A percentile compares a stretch with the other conserved stretches of the same genome.
phyloP scores from a whole-genome alignment of 2,329 filamentous ascomycete genomes.

The Phyllosticta ampelicida region DNA sequence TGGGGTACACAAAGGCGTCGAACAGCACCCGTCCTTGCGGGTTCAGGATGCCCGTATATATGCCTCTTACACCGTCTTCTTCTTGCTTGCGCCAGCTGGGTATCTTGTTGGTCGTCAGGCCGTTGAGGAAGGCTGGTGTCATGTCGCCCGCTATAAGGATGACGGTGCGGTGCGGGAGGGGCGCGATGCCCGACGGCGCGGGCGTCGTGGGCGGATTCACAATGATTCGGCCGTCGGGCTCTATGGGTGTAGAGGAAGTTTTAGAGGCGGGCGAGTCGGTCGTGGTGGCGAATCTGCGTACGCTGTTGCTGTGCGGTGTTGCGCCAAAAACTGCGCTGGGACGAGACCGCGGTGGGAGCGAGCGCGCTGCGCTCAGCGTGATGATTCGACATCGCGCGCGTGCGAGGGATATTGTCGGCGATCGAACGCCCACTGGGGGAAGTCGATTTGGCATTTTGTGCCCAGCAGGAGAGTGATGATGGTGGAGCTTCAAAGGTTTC shows the following conservation, averaged over 20 bases:
- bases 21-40: slow-evolving; percentile 70
- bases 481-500: neutral
- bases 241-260: neutral
- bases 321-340: neutral
- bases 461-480: neutral
- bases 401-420: neutral
- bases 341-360: neutral
- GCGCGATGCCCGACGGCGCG: slow-evolving; percentile 20
- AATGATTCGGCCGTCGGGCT: too few species aligned
- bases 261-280: neutral
- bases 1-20: slow-evolving; percentile 75
- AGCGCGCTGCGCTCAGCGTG: neutral
- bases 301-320: neutral
- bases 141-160: slow-evolving; percentile 72
- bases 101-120: slow-evolving; percentile 69
- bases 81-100: slow-evolving; percentile 21
- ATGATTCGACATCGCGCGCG: neutral
- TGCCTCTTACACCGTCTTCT: slow-evolving; percentile 21
- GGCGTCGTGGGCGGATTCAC: neutral
- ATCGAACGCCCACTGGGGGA: neutral
- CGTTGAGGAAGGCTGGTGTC: slow-evolving; percentile 75
- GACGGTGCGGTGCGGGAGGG: slow-evolving; percentile 63
- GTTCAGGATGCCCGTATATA: slow-evolving; percentile 74
- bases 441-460: neutral
- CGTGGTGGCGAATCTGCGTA: slow-evolving; percentile 1